Evolutionary conservation across 2,329 filamentous ascomycete genomes (phyloP), one percentile per base, ranked within the genome.

Genomic region (Helminthosporium solani): DNA sequence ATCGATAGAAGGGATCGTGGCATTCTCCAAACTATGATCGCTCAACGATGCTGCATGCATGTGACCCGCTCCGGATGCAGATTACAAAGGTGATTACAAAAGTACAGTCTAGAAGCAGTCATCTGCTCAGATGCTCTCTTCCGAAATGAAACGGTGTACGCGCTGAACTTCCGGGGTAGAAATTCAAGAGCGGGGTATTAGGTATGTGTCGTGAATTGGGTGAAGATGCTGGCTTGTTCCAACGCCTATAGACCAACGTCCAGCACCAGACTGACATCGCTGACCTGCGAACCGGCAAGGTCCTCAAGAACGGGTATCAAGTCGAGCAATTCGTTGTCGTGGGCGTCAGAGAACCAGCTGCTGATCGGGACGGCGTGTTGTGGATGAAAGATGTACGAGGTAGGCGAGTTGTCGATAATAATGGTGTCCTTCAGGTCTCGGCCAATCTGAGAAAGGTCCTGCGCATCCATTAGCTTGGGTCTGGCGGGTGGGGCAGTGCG

Each of bases 291-390:
- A 58, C 88, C 86, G 52, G 94, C 92, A 67, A 99, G 80, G 73
- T 99, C 94, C 79, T 99, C 94, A 57, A 99, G 89, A 62, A 99
- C 94, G 42, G 94, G 94, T 70, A 99, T 97, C 62, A 99, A 78
- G 70, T 99, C 94, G 64, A 99, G 80, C 52, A 99, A 81, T 79
- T 99, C 94, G 74, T 99, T 99, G 76, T 99, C 94, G 73, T 99
- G 94, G 52, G 94, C 94, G 74, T 99, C 94, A 57, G 91, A 96
- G 76, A 99, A 99, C 94, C 94, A 99, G 79, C 92, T 97, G 81
- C 91, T 96, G 75, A 99, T 99, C 20, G 94, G 94, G 40, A 99
- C 92, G 50, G 94, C 94, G 71, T 99, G 94, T 76, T 99, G 92
- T 19, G 94, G 94, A 70, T 99, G 94, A 81, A 99, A 99, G 64